Conservation (phyloP, 176 grass and related monocot genomes). For the Typha latifolia region DNA sequence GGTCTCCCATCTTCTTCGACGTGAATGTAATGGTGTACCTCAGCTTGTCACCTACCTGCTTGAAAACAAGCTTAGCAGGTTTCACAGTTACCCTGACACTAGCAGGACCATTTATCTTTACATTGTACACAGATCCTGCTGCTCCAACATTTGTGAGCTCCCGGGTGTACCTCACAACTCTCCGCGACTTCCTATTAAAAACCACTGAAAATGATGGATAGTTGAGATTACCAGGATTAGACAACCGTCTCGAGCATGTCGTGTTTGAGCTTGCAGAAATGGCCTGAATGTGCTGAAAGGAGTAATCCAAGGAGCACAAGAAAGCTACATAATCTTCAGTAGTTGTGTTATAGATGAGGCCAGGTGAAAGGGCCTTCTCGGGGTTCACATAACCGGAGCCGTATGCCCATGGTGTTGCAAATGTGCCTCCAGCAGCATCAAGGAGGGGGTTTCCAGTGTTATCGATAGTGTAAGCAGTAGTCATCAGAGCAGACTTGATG, state of each 20-base stretch:
- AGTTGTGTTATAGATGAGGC: slow-evolving; percentile 69
- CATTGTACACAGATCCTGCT: slow-evolving; percentile 32
- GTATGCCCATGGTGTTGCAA: slow-evolving; percentile 60
- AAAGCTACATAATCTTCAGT: slow-evolving; percentile 67
- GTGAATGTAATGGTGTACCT: slow-evolving; percentile 49
- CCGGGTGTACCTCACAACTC: slow-evolving; percentile 46
- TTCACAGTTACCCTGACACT: slow-evolving; percentile 49
- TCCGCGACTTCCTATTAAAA: slow-evolving; percentile 33
- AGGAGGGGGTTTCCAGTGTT: slow-evolving; percentile 42
- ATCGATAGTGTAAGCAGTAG: slow-evolving; percentile 71
- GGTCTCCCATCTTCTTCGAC: slow-evolving; percentile 31
- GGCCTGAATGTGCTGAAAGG: slow-evolving; percentile 48
- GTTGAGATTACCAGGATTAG: slow-evolving; percentile 70
- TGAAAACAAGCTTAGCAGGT: slow-evolving; percentile 60
- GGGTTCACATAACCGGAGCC: slow-evolving; percentile 78
- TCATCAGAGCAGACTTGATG: slow-evolving; percentile 87
- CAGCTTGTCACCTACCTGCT: slow-evolving; percentile 38
- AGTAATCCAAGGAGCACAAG: slow-evolving; percentile 59
- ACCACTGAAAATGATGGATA: slow-evolving; percentile 90
- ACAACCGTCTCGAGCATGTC: slow-evolving; percentile 57
- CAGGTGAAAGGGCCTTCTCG: slow-evolving; percentile 59
- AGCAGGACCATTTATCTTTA: slow-evolving; percentile 32
- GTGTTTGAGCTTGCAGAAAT: slow-evolving; percentile 38
- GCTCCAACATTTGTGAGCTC: slow-evolving; percentile 74
- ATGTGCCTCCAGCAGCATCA: slow-evolving; percentile 46